These are phyloP conservation scores for Suhomyces emberorum DNA, from an alignment of 805 yeast species.

Conservation along the genomic window DNA sequence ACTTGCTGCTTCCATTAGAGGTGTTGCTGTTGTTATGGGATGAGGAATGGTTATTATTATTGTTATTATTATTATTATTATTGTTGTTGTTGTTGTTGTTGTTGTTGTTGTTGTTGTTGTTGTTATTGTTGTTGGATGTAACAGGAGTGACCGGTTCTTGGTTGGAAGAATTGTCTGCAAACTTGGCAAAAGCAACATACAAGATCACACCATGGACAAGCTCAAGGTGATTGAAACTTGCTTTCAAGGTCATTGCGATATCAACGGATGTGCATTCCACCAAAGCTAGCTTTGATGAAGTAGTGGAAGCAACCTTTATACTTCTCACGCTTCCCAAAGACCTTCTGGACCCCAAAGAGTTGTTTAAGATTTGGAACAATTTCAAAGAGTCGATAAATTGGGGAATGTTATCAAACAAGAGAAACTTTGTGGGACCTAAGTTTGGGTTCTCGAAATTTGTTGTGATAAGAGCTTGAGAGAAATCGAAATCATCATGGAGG, in stretches of 20 bases:
- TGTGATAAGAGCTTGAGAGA: slow-evolving; percentile 57
- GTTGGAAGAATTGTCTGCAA: slow-evolving; percentile 30
- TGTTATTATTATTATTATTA: too few species aligned
- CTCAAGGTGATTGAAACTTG: slow-evolving; percentile 77
- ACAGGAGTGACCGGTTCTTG: neutral
- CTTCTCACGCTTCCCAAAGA: slow-evolving; percentile 57
- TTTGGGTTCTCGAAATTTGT: slow-evolving; percentile 68
- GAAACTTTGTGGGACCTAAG: slow-evolving; percentile 71
- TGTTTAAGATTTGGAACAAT: slow-evolving; percentile 22
- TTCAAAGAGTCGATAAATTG: slow-evolving; percentile 54
- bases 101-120: neutral
- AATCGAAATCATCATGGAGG: slow-evolving; percentile 54
- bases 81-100: slow-evolving; percentile 2
- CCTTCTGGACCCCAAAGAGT: slow-evolving; percentile 61
- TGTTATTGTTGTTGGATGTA: neutral
- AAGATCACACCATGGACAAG: slow-evolving; percentile 75
- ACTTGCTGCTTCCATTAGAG: neutral
- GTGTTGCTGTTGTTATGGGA: neutral
- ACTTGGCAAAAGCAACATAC: slow-evolving; percentile 80
- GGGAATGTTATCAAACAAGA: slow-evolving; percentile 81
- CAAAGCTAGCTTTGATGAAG: slow-evolving; percentile 33
- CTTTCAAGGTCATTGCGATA: slow-evolving; percentile 74
- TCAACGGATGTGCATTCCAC: slow-evolving; percentile 73
- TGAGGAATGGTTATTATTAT: neutral
- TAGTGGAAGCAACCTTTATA: slow-evolving; percentile 31